Conservation (phyloP, 306 rosid species). For the Leucaena leucocephala region DNA sequence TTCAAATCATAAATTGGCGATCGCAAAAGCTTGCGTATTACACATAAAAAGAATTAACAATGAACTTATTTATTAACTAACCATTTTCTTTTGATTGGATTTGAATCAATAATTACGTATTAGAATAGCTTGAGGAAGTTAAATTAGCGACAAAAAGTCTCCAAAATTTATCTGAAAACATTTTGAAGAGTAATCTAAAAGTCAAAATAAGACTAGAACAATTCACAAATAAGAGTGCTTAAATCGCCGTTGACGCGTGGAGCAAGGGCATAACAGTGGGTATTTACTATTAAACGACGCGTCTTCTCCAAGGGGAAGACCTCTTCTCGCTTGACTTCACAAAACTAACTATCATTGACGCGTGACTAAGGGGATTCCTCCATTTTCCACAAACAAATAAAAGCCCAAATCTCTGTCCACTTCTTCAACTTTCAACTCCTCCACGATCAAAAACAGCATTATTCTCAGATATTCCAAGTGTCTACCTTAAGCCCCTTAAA, state of each 20-base stretch:
- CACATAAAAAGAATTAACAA: no score
- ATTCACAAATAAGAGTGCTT: neutral
- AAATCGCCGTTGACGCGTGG: neutral
- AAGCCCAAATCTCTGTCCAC: constrained; percentile 15
- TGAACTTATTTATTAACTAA: no score
- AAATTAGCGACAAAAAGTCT: neutral
- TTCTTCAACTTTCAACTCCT: constrained; percentile 18
- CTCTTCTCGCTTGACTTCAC: neutral
- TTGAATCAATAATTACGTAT: neutral
- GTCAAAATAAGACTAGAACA: neutral
- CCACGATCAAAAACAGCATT: neutral
- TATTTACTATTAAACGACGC: neutral
- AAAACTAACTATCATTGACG: neutral
- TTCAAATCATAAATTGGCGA: no score
- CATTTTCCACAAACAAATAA: neutral
- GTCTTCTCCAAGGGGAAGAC: neutral
- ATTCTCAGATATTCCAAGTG: neutral
- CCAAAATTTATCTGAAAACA: neutral
- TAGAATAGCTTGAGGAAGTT: neutral
- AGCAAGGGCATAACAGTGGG: neutral
- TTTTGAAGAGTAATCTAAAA: neutral
- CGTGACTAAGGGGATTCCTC: neutral
- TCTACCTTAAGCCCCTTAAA: neutral
- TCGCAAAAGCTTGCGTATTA: no score
- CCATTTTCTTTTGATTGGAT: neutral